Conservation (phyloP, 176 grass and related monocot genomes). For the Dactylis glomerata region DNA sequence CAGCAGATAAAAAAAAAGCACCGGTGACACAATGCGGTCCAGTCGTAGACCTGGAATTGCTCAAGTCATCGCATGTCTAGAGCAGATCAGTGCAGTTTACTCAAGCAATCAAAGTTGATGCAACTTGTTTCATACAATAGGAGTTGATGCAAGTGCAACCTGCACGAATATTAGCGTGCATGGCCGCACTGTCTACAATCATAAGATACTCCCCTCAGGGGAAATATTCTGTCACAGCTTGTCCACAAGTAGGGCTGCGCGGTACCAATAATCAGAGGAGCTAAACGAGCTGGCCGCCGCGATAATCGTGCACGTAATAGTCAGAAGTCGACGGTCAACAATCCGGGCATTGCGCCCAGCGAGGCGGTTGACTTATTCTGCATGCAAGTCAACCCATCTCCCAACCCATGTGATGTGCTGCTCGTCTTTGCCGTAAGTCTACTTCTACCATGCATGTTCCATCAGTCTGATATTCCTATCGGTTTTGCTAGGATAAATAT, state of each 20-base stretch:
- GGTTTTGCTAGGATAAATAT: background rate
- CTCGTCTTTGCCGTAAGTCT: too few species aligned
- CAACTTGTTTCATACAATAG: background rate
- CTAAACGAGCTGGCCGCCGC: background rate
- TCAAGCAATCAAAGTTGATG: background rate
- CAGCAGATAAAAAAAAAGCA: background rate
- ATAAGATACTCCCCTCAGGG: background rate
- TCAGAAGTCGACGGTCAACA: constrained; percentile 1
- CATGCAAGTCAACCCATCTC: too few species aligned
- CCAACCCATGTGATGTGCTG: too few species aligned
- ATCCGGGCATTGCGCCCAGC: too few species aligned
- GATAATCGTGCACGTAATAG: background rate
- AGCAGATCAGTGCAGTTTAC: background rate
- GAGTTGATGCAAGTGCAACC: background rate
- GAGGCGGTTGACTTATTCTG: too few species aligned
- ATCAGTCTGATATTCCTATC: too few species aligned
- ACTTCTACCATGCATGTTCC: too few species aligned
- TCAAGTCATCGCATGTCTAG: background rate
- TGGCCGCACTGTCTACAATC: background rate
- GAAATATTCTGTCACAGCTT: background rate
- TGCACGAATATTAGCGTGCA: background rate
- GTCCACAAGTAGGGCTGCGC: background rate
- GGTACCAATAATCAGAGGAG: background rate
- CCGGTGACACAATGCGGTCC: background rate
- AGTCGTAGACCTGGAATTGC: background rate